Evolutionary conservation across 1,139 yeast species (phyloP).

Genomic region (Nakaseomyces sp.): DNA sequence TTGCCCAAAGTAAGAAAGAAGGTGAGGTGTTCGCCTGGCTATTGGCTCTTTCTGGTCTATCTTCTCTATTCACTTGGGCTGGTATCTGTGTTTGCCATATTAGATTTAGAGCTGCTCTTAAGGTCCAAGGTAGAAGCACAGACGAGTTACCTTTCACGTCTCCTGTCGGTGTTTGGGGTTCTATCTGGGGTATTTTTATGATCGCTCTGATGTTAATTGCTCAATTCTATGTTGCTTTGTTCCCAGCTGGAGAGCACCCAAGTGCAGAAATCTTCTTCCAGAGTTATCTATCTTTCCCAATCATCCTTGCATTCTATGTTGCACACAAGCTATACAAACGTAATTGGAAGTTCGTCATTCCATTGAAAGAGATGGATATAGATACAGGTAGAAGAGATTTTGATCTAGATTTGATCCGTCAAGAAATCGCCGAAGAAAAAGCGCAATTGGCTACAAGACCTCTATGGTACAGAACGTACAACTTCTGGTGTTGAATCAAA

Average conservation of each 20-base stretch:
- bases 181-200: conserved; percentile 41
- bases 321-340: conserved; percentile 51
- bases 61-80: conserved; percentile 61
- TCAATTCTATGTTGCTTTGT: conserved; percentile 49
- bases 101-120: conserved; percentile 57
- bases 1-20: conserved; percentile 49
- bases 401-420: conserved; percentile 57
- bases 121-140: conserved; percentile 46
- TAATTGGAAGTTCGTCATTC: conserved; percentile 45
- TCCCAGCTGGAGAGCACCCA: conserved; percentile 49
- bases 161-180: conserved; percentile 49
- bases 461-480: conserved; percentile 43
- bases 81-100: conserved; percentile 54
- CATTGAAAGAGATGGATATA: conserved; percentile 51
- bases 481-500: conserved; percentile 45
- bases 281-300: conserved; percentile 56
- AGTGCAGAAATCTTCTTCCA: conserved; percentile 51
- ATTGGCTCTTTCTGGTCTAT: conserved; percentile 57
- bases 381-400: conserved; percentile 68
- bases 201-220: conserved; percentile 45
- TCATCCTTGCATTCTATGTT: conserved; percentile 46
- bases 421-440: conserved; percentile 60
- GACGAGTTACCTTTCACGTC: conserved; percentile 48
- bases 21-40: conserved; percentile 58
- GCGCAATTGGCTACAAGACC: conserved; percentile 48